Conservation (phyloP, 495 filamentous ascomycete species). For the Clavariopsis aquatica region DNA sequence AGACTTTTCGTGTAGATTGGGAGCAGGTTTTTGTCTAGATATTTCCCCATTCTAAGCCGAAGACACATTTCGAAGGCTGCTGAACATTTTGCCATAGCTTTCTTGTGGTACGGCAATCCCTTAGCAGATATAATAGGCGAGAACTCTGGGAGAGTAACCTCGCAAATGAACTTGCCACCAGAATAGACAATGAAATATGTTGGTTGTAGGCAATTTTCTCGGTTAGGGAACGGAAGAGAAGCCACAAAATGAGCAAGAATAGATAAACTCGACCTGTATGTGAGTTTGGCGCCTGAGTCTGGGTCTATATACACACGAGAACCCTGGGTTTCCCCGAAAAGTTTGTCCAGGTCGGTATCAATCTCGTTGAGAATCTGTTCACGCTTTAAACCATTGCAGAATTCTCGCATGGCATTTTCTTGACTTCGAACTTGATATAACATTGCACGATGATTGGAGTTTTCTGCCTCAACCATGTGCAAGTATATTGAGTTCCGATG, state of each 20-base stretch:
- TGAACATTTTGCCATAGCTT: slow-evolving; percentile 80
- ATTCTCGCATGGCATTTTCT: slow-evolving; percentile 64
- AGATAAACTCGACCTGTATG: slow-evolving; percentile 68
- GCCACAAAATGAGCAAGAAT: slow-evolving; percentile 64
- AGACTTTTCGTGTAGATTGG: slow-evolving; percentile 72
- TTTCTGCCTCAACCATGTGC: slow-evolving; percentile 75
- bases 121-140: slow-evolving; percentile 69
- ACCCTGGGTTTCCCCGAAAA: slow-evolving; percentile 57
- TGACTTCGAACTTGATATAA: slow-evolving; percentile 58
- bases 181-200: slow-evolving; percentile 62
- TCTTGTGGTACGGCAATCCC: slow-evolving; percentile 63
- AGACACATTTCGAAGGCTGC: slow-evolving; percentile 88
- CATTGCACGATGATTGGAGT: slow-evolving; percentile 57
- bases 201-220: slow-evolving; percentile 53
- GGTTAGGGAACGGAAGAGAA: slow-evolving; percentile 57
- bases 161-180: slow-evolving; percentile 69
- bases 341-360: slow-evolving; percentile 57
- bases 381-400: slow-evolving; percentile 74
- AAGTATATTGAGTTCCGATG: slow-evolving; percentile 74
- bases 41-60: slow-evolving; percentile 62
- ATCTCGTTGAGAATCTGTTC: slow-evolving; percentile 70
- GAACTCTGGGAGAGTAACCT: slow-evolving; percentile 75
- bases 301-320: slow-evolving; percentile 62
- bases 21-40: slow-evolving; percentile 71
- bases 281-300: slow-evolving; percentile 76